Percentiles rank a stretch among this genome's conserved stretches.
phyloP scores from a whole-genome alignment of 306 rosid species.

The Vigna unguiculata region DNA sequence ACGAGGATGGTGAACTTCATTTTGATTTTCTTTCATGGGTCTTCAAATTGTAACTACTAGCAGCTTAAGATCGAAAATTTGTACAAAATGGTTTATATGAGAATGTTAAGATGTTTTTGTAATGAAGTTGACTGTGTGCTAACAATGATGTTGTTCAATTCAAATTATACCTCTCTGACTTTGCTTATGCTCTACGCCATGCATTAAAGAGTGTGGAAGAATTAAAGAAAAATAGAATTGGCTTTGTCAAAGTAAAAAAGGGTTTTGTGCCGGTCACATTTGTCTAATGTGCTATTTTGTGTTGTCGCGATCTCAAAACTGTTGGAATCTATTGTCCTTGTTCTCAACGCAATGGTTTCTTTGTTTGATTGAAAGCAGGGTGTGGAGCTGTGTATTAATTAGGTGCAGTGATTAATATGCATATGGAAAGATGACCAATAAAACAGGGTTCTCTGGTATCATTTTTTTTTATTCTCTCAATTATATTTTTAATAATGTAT shows the following conservation, averaged over 20 bases:
- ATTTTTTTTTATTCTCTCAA: too few species aligned
- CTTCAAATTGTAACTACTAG: constrained; percentile 43
- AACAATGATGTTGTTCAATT: background rate
- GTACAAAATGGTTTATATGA: constrained; percentile 59
- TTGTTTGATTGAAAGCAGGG: background rate
- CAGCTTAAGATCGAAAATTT: constrained; percentile 53
- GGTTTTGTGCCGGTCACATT: background rate
- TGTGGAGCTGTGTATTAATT: background rate
- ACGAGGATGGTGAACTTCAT: constrained; percentile 39
- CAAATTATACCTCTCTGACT: background rate
- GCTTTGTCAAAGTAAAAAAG: background rate
- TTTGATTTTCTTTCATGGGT: constrained; percentile 42
- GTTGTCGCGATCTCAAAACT: background rate
- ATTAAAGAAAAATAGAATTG: background rate
- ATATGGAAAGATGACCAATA: too few species aligned
- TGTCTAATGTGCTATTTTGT: background rate
- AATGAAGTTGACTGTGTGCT: constrained; percentile 5
- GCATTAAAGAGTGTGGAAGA: too few species aligned
- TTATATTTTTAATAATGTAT: too few species aligned
- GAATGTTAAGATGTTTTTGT: background rate
- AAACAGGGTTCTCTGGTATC: too few species aligned
- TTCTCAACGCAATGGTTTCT: background rate
- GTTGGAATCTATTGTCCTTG: background rate
- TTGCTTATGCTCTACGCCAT: constrained; percentile 37
- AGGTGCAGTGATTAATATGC: too few species aligned